phyloP scores from a whole-genome alignment of 768 basidiomycete species.

The Boletus tomentosulus region DNA sequence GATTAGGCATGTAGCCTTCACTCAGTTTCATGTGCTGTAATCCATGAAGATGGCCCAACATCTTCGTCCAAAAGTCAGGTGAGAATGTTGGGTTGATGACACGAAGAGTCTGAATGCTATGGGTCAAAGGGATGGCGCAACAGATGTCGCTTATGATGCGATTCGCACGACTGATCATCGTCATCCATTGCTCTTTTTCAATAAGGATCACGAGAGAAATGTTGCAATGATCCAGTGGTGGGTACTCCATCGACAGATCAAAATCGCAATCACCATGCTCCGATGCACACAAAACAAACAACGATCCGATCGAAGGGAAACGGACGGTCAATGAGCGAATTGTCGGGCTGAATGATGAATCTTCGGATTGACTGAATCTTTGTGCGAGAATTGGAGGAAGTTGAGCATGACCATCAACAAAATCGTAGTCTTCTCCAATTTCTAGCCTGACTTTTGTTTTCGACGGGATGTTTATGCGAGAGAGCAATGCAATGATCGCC shows the following conservation, averaged over 20 bases:
- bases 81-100: neutral
- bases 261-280: neutral
- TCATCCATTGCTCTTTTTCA: too few relatives aligned
- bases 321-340: neutral
- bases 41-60: neutral
- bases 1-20: neutral
- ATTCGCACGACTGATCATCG: neutral
- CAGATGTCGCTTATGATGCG: slow-evolving; percentile 1
- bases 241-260: neutral
- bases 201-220: neutral
- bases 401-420: neutral
- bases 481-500: slow-evolving; percentile 2
- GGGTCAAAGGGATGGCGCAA: neutral
- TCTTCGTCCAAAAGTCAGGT: slow-evolving; percentile 1
- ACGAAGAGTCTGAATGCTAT: neutral
- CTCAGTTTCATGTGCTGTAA: neutral
- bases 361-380: neutral
- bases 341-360: neutral
- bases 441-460: neutral
- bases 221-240: neutral
- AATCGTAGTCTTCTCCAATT: neutral
- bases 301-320: neutral
- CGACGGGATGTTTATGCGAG: slow-evolving; percentile 4
- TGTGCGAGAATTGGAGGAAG: neutral
- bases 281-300: neutral